These are phyloP conservation scores for Raffaelea albimanens DNA, from an alignment of 2,329 filamentous ascomycete species.

Conservation along the genomic window DNA sequence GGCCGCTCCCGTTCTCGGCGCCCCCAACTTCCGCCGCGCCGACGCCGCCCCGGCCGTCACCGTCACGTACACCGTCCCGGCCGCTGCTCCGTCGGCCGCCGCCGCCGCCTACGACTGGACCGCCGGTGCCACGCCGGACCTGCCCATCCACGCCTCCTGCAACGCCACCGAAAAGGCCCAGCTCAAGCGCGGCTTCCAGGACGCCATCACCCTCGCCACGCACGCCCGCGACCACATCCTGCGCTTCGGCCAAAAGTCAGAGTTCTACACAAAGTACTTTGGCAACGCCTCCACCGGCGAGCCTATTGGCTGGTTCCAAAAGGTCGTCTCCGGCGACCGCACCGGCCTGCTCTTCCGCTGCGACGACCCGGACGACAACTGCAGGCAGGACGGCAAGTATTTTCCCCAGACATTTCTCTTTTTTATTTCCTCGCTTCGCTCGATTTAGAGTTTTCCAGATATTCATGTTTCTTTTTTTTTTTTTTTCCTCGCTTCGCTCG, in stretches of 20 bases:
- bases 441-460: too few species aligned
- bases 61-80: neutral
- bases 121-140: slow-evolving; percentile 16
- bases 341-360: slow-evolving; percentile 53
- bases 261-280: slow-evolving; percentile 58
- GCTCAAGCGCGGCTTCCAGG: slow-evolving; percentile 45
- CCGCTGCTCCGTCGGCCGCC: neutral
- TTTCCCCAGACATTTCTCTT: too few species aligned
- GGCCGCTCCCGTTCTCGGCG: too few species aligned
- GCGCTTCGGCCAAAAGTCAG: slow-evolving; percentile 45
- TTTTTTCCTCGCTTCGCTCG: too few species aligned
- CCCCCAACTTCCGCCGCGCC: neutral
- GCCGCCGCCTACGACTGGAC: slow-evolving; percentile 10
- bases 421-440: too few species aligned
- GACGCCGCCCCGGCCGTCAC: neutral
- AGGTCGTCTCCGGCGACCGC: slow-evolving; percentile 49
- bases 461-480: too few species aligned
- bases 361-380: slow-evolving; percentile 60
- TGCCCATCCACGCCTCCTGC: slow-evolving; percentile 54
- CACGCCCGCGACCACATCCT: slow-evolving; percentile 56
- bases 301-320: slow-evolving; percentile 53
- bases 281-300: slow-evolving; percentile 47
- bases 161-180: slow-evolving; percentile 51
- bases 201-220: slow-evolving; percentile 45
- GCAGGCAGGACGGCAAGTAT: slow-evolving; percentile 25